Base-by-base conservation (phyloP, 768 basidiomycete genomes). In the Serendipita indica region DNA sequence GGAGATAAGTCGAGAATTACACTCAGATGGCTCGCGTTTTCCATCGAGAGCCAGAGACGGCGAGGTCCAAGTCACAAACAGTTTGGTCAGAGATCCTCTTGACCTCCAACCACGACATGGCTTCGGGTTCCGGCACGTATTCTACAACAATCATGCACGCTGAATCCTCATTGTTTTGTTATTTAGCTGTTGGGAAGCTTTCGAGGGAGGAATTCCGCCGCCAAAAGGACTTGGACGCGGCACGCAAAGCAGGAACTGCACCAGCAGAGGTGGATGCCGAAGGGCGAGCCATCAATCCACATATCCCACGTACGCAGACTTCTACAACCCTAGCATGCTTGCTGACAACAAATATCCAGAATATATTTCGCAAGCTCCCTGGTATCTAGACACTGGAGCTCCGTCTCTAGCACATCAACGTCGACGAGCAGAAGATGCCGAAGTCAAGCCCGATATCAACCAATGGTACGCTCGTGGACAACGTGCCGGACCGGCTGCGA, bases 281-380 rank as follows among this genome's bases (percentile, higher is more conserved):
- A 69, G 96, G 96, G 57, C 83, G 80, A 66, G 83, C 91, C 54
- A 98, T 99, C 73, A 99, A 98, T 67, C 96, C 96, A 33, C 96
- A 99, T 71, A 98, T 99, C 73, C 96, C 96, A 67, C 90, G 92
- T 92, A 64, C 62, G 87, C 75, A n/a, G 14, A 33, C 7, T 34
- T 25, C 28, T 33, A 25, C 12, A 34, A 22, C 14, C 35, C 4
- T 57, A 30, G 1, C 32, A 16, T 12, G 43, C 27, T 35, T 34
- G 57, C 63, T 57, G 60, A 28, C n/a, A n/a, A 10, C 4, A 18
- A 18, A 43, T 28, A 30, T 20, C 22, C 64, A 92, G 90, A 97
- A 73, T 99, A 97, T 69, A 99, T 99, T 69, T 90, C 94, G 4
- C 90, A 94, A 70, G 94, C 91, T 5, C 96, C 96, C 60, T 99